Percentiles rank a stretch among this genome's conserved stretches.
These are phyloP conservation scores for Megacollybia marginata DNA, from an alignment of 768 basidiomycete genomes.

Conservation along the genomic window DNA sequence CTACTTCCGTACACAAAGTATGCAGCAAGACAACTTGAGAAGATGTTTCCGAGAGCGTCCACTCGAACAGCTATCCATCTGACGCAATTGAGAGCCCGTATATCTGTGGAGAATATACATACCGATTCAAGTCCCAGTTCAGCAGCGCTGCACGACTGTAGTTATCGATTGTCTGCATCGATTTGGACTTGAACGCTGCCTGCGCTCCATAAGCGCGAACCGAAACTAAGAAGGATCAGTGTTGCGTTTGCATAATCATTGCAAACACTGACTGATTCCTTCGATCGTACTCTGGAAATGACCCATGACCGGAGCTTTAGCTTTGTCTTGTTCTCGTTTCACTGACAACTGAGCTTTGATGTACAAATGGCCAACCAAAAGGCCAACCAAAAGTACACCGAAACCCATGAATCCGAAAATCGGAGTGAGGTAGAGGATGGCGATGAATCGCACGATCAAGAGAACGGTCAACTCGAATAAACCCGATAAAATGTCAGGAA, in stretches of 20 bases:
- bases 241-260: background rate
- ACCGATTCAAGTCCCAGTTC: conserved; percentile 26
- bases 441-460: conserved; percentile 35
- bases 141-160: conserved; percentile 39
- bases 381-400: conserved; percentile 33
- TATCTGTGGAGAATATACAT: background rate
- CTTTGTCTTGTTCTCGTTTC: conserved; percentile 41
- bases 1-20: conserved; percentile 40
- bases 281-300: conserved; percentile 3
- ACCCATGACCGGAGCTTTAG: conserved; percentile 20
- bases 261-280: background rate
- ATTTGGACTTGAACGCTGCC: conserved; percentile 34
- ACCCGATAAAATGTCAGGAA: background rate
- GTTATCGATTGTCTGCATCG: conserved; percentile 44
- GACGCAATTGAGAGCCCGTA: background rate
- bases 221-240: conserved; percentile 26
- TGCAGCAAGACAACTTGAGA: conserved; percentile 45
- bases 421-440: conserved; percentile 37
- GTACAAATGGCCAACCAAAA: conserved; percentile 35
- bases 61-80: conserved; percentile 40
- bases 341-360: conserved; percentile 39
- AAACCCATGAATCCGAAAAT: conserved; percentile 40
- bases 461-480: conserved; percentile 21
- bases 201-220: conserved; percentile 65
- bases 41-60: conserved; percentile 49